phyloP scores from a whole-genome alignment of 2,329 filamentous ascomycete genomes.

The Setomelanomma holmii region DNA sequence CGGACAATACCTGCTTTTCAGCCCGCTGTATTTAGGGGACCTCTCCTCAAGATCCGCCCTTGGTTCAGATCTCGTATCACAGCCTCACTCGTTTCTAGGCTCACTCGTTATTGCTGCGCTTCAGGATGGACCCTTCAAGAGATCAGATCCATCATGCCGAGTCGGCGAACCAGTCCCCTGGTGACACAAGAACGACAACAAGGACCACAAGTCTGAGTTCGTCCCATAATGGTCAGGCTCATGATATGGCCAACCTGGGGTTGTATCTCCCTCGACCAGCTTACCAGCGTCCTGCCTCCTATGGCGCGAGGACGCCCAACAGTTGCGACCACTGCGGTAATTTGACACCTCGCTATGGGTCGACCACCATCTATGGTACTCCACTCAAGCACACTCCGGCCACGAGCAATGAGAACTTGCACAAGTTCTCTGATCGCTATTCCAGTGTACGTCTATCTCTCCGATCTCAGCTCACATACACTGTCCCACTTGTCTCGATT shows the following conservation, averaged over 20 bases:
- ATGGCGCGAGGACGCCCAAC: constrained; percentile 3
- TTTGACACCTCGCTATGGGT: constrained; percentile 7
- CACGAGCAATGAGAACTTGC: constrained; percentile 4
- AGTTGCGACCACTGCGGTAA: constrained; percentile 10
- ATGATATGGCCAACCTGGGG: not conserved
- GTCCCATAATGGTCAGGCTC: not conserved
- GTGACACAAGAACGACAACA: not conserved
- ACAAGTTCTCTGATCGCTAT: not conserved
- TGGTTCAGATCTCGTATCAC: not conserved
- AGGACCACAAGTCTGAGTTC: not conserved
- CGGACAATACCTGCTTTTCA: not conserved
- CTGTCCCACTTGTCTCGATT: no score
- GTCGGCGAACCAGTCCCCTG: not conserved
- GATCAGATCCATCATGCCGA: not conserved
- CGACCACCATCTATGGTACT: constrained; percentile 10
- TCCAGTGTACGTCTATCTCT: constrained; percentile 2
- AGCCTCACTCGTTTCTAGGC: not conserved
- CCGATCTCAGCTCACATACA: not conserved
- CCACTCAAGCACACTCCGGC: constrained; percentile 8
- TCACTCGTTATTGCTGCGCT: not conserved
- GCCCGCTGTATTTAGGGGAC: not conserved
- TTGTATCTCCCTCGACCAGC: constrained; percentile 4
- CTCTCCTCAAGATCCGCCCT: not conserved
- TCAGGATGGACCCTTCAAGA: not conserved
- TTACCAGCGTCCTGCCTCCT: constrained; percentile 10